Evolutionary conservation across 495 filamentous ascomycete species (phyloP).

Genomic region (Mytilinidion resinicola): DNA sequence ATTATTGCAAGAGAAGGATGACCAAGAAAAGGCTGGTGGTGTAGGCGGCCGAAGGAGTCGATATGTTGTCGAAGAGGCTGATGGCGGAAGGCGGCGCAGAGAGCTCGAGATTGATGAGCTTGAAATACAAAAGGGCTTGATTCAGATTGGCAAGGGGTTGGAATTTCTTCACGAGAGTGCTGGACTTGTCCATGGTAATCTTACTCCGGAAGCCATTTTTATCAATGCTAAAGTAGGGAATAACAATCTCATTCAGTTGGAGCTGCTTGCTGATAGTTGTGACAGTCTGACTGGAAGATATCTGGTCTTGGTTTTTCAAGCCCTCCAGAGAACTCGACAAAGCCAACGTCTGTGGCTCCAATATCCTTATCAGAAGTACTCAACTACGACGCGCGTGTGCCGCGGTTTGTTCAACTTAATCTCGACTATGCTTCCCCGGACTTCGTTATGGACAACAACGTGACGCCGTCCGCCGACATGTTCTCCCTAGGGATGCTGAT

Average conservation of each 20-base stretch:
- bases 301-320: constrained; percentile 86
- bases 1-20: constrained; percentile 80
- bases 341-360: constrained; percentile 61
- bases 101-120: constrained; percentile 95
- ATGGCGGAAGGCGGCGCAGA: constrained; percentile 61
- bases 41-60: constrained; percentile 65
- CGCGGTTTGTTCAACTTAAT: constrained; percentile 75
- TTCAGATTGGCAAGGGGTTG: constrained; percentile 88
- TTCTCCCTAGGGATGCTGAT: constrained; percentile 89
- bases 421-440: constrained; percentile 92
- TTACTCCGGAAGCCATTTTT: constrained; percentile 92
- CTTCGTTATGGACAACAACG: constrained; percentile 80
- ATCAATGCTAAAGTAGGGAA: constrained; percentile 77
- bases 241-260: constrained; percentile 15
- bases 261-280: constrained; percentile 20
- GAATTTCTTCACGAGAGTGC: constrained; percentile 97
- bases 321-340: constrained; percentile 61
- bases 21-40: constrained; percentile 65
- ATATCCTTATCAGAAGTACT: constrained; percentile 79
- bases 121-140: constrained; percentile 91
- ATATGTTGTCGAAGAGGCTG: constrained; percentile 73
- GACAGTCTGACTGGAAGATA: constrained; percentile 93
- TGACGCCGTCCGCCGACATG: constrained; percentile 75
- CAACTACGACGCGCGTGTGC: constrained; percentile 77
- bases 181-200: constrained; percentile 83